A percentile compares a stretch with the other conserved stretches of the same genome.
phyloP scores from a whole-genome alignment of 371 early-diverging fungal species.

The Batkoa obscura region DNA sequence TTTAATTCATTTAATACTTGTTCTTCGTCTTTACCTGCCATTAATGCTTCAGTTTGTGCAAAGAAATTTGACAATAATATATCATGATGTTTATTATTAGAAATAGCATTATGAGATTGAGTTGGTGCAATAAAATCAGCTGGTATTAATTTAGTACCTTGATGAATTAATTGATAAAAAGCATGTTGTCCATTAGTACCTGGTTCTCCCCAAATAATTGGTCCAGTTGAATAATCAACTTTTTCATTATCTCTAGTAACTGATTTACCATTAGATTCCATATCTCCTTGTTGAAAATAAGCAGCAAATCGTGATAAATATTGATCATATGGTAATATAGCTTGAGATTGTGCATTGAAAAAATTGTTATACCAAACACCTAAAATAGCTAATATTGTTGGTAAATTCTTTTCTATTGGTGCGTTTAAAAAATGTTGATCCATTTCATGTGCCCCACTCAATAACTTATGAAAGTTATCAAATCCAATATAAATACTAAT shows the following conservation, averaged over 20 bases:
- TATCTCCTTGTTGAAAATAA: slow-evolving; percentile 98
- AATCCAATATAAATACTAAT: slow-evolving; percentile 91
- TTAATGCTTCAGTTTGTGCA: slow-evolving; percentile 94
- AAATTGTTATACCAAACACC: slow-evolving; percentile 99
- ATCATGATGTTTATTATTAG: slow-evolving; percentile 62
- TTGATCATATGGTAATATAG: slow-evolving; percentile 96
- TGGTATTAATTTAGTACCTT: slow-evolving; percentile 93
- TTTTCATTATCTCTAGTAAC: slow-evolving; percentile 57
- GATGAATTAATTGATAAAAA: slow-evolving; percentile 98
- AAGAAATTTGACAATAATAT: slow-evolving; percentile 96
- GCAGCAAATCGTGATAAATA: slow-evolving; percentile 92
- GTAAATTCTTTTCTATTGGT: slow-evolving; percentile 78
- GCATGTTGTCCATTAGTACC: slow-evolving; percentile 99
- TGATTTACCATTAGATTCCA: slow-evolving; percentile 99
- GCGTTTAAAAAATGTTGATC: slow-evolving; percentile 86
- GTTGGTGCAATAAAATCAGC: slow-evolving; percentile 93
- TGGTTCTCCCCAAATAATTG: slow-evolving; percentile 98
- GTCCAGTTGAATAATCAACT: slow-evolving; percentile 76
- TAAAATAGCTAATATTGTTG: slow-evolving; percentile 79
- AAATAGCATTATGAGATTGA: slow-evolving; percentile 70
- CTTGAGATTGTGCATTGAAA: slow-evolving; percentile 84
- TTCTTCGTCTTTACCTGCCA: slow-evolving; percentile 73
- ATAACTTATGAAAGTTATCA: slow-evolving; percentile 82
- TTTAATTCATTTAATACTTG: slow-evolving; percentile 58
- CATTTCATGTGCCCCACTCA: slow-evolving; percentile 91